These are phyloP conservation scores for Chiua virens DNA, from an alignment of 768 basidiomycete genomes.

Conservation along the genomic window DNA sequence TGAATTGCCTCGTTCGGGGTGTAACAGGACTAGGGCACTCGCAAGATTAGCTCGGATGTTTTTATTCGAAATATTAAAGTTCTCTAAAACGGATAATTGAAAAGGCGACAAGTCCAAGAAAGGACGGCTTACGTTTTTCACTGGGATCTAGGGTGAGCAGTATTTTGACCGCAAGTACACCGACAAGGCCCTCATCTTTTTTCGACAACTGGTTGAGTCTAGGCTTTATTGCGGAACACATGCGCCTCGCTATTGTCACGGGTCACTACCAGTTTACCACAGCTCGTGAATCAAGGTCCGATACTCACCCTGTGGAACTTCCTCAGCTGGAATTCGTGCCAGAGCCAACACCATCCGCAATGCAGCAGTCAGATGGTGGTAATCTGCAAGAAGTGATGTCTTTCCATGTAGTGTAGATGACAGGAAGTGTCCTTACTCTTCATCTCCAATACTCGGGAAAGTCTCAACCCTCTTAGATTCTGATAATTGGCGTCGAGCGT, in stretches of 20 bases:
- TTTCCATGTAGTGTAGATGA: not conserved
- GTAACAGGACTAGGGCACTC: constrained; percentile 8
- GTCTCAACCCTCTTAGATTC: not conserved
- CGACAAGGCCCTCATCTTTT: constrained; percentile 1
- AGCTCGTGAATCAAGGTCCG: not conserved
- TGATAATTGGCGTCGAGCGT: not conserved
- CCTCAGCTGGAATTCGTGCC: constrained; percentile 17
- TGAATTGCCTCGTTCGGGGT: not conserved
- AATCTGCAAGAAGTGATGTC: constrained; percentile 2
- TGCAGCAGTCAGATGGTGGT: constrained; percentile 10
- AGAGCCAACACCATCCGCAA: no score
- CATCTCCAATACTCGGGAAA: constrained; percentile 13
- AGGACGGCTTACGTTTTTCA: constrained; percentile 2
- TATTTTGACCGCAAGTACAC: constrained; percentile 17
- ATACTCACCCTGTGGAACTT: constrained; percentile 13
- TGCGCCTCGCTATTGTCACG: not conserved
- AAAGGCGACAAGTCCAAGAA: no score
- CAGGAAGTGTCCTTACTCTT: constrained; percentile 4
- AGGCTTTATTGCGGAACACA: constrained; percentile 6
- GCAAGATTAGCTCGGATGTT: constrained; percentile 19
- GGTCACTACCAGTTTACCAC: not conserved
- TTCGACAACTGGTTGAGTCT: no score
- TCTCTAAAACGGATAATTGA: not conserved
- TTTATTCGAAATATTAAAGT: constrained; percentile 4
- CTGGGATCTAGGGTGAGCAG: constrained; percentile 3